These are phyloP conservation scores for Apostasia shenzhenica DNA, from an alignment of 106 monocot species.

Conservation along the genomic window DNA sequence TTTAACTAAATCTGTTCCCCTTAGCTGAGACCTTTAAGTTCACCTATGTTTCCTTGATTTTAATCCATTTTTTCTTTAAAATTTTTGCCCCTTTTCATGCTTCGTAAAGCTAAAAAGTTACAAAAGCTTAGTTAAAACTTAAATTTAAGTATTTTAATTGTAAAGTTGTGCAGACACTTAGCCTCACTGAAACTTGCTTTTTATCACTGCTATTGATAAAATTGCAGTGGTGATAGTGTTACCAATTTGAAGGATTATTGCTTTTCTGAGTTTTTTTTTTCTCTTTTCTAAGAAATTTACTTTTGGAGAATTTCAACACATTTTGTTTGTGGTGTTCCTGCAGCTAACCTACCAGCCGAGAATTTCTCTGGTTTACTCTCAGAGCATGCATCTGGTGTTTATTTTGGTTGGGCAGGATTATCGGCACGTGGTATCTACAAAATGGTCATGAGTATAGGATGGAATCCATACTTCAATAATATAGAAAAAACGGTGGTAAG, in stretches of 20 bases:
- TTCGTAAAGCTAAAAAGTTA: no score
- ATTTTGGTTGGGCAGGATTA: constrained; percentile 89
- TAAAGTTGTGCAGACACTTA: no score
- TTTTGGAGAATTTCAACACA: neutral
- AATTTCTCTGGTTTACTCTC: constrained; percentile 63
- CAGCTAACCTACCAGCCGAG: constrained; percentile 87
- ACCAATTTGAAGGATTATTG: no score
- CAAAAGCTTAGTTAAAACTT: no score
- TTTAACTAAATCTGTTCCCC: no score
- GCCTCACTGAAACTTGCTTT: neutral
- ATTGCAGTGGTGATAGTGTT: neutral
- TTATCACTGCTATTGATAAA: neutral
- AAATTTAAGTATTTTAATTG: no score
- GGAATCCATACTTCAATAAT: constrained; percentile 96
- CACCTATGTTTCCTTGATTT: no score
- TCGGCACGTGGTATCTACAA: constrained; percentile 65
- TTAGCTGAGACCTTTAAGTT: no score
- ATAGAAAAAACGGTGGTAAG: constrained; percentile 88
- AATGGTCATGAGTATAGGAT: constrained; percentile 98
- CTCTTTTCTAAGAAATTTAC: no score
- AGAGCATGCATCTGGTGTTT: constrained; percentile 87
- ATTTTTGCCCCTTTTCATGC: no score
- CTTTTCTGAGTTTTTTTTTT: no score
- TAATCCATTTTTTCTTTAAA: no score
- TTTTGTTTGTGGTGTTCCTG: constrained; percentile 12